phyloP scores from a whole-genome alignment of 257 asterid species.

The Solanum bukasovii region DNA sequence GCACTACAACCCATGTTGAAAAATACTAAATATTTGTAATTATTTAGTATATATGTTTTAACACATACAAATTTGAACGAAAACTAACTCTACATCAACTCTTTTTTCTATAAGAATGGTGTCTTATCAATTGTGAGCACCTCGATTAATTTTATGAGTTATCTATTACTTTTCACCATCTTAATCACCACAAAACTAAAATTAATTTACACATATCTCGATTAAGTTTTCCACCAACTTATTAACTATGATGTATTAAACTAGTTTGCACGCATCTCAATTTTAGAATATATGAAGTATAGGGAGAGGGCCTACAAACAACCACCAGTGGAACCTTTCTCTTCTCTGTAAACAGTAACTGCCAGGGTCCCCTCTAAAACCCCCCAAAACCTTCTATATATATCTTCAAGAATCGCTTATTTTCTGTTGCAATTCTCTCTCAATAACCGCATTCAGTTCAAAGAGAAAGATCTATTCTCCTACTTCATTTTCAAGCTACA shows the following conservation, averaged over 20 bases:
- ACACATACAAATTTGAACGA: not conserved
- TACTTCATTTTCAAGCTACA: not conserved
- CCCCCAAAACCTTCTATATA: not conserved
- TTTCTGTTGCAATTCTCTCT: not conserved
- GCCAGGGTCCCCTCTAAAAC: not conserved
- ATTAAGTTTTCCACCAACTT: not conserved
- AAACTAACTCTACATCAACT: not conserved
- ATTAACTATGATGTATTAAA: not conserved
- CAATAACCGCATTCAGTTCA: not conserved
- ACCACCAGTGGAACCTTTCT: not conserved
- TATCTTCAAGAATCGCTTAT: not conserved
- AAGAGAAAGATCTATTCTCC: not conserved
- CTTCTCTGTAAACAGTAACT: not conserved
- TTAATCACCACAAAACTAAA: too few species aligned
- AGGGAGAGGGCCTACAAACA: not conserved
- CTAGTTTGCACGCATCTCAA: accelerated
- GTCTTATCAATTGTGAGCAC: not conserved
- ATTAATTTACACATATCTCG: too few species aligned
- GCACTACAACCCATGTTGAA: too few species aligned
- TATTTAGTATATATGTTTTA: not conserved
- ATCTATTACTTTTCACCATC: not conserved
- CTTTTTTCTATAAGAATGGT: not conserved
- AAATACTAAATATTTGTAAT: not conserved
- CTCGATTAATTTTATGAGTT: not conserved
- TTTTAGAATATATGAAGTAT: not conserved